Base-by-base conservation (phyloP, 352 stramenopile species). In the Peronospora destructor region DNA sequence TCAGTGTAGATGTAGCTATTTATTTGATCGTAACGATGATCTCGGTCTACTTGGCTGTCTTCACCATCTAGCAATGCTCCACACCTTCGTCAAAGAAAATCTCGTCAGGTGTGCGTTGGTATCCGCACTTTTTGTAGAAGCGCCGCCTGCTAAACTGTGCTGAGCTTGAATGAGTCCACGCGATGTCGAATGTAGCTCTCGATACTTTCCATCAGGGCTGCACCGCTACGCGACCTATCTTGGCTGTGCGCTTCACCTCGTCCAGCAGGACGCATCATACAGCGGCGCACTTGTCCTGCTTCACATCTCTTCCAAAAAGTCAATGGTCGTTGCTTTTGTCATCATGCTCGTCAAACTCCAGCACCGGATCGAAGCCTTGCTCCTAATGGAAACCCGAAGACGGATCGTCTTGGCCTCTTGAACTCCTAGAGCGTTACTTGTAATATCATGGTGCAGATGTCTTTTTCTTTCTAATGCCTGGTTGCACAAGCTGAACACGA, bases 231-330 rank as follows among this genome's bases (percentile, higher is more conserved):
- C 76, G 73, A 0, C 76, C 68, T 32, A 87, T 64, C 45, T 76
- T 79, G 49, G 66, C 73, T 41, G 67, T 72, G 45, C 59, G 0
- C n/a, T n/a, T n/a, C n/a, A n/a, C n/a, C n/a, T 56, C 26, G 33
- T 73, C 62, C n/a, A n/a, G n/a, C n/a, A n/a, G n/a, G n/a, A n/a
- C n/a, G n/a, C n/a, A n/a, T n/a, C n/a, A n/a, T n/a, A n/a, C 21
- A 84, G 40, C 72, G 16, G 83, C 66, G 46, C 64, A 73, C 60
- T 76, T 74, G 57, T 69, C 59, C 45, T 71, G 41, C 36, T 84
- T 70, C 19, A 65, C 34, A 45, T 84, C 68, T 28, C 70, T 73
- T 66, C 75, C n/a, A 85, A 5, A 33, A 85, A 82, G 42, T 84
- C 68, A 28, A 68, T 34, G 17, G 73, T 87, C 11, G 63, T 71